These are phyloP conservation scores for Tilletia setariae DNA, from an alignment of 1,284 basidiomycete genomes.

Conservation along the genomic window DNA sequence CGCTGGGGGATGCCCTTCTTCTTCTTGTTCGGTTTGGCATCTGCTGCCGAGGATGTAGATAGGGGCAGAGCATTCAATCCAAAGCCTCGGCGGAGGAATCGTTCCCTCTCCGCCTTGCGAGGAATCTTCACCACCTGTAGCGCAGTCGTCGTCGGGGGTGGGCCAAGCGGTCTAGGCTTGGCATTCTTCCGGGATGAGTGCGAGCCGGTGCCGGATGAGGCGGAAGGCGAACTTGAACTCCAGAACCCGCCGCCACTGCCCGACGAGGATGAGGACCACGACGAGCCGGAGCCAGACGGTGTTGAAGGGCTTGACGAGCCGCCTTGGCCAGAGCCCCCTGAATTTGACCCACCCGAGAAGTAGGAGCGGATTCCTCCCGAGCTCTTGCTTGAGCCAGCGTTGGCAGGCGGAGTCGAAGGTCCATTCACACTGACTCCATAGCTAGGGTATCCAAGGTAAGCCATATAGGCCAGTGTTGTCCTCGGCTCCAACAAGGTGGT, in stretches of 20 bases:
- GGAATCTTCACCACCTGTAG: conserved; percentile 39
- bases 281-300: neutral
- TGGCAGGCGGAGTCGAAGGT: neutral
- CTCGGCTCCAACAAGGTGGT: conserved; percentile 89
- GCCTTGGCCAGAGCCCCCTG: neutral
- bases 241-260: neutral
- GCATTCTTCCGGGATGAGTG: neutral
- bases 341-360: neutral
- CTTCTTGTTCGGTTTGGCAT: conserved; percentile 74
- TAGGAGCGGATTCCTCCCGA: conserved; percentile 6
- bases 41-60: conserved; percentile 62
- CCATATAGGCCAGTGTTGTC: conserved; percentile 90
- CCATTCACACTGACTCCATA: conserved; percentile 16
- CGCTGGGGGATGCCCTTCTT: conserved; percentile 57
- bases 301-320: no score
- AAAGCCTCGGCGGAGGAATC: conserved; percentile 10
- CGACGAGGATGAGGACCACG: neutral
- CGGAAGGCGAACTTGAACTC: neutral
- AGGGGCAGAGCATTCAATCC: conserved; percentile 38
- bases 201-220: neutral
- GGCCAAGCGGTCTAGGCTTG: neutral
- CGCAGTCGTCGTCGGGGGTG: conserved; percentile 35
- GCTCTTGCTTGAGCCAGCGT: neutral
- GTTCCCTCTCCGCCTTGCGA: conserved; percentile 3
- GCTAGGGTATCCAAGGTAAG: conserved; percentile 78